These are phyloP conservation scores for Rubroshorea leprosula DNA, from an alignment of 345 rosid species.

Conservation along the genomic window DNA sequence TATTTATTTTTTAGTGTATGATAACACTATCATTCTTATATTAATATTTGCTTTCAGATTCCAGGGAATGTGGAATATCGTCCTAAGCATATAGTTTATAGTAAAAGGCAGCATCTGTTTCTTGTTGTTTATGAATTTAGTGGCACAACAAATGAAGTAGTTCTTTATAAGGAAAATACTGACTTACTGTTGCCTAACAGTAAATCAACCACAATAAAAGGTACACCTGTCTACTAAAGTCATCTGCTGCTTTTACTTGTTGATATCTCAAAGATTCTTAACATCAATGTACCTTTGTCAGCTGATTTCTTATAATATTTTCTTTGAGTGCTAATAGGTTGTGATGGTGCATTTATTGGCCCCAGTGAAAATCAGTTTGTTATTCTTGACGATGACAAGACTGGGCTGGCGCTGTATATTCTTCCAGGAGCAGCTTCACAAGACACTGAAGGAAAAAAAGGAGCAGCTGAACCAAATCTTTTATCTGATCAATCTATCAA, in stretches of 20 bases:
- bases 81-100: constrained; percentile 64
- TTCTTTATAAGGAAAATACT: constrained; percentile 89
- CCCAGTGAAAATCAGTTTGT: constrained; percentile 82
- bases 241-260: not conserved
- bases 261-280: too few relatives aligned
- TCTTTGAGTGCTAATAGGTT: constrained; percentile 36
- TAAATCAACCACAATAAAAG: constrained; percentile 78
- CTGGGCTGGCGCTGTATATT: constrained; percentile 67
- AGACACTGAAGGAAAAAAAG: constrained; percentile 52
- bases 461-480: constrained; percentile 37
- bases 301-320: constrained; percentile 7
- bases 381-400: constrained; percentile 89
- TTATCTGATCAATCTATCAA: constrained; percentile 42
- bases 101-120: constrained; percentile 71
- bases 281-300: constrained; percentile 2
- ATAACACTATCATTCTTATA: constrained; percentile 4
- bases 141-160: constrained; percentile 77
- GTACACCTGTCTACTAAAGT: constrained; percentile 32
- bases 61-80: constrained; percentile 76
- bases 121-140: constrained; percentile 81
- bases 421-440: constrained; percentile 61
- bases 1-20: constrained; percentile 8
- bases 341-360: constrained; percentile 92
- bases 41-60: constrained; percentile 46
- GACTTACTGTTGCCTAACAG: constrained; percentile 55